Conservation (phyloP, 2,329 filamentous ascomycete species). For the Geosmithia morbida region DNA sequence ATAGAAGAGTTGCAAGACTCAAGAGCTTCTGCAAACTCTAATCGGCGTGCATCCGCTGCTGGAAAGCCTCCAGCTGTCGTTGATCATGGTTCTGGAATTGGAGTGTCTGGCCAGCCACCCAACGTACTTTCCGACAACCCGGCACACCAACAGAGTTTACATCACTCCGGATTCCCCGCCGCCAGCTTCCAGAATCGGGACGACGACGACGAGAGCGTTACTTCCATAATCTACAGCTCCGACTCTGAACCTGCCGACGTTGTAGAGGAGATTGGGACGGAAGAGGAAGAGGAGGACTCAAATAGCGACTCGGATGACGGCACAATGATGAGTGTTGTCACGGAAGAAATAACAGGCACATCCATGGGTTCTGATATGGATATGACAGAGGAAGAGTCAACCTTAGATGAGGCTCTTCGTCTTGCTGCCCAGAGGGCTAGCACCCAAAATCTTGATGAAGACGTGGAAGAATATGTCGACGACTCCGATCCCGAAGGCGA, state of each 20-base stretch:
- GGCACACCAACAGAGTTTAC: constrained; percentile 30
- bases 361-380: constrained; percentile 41
- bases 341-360: constrained; percentile 61
- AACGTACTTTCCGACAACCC: not conserved
- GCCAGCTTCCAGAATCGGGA: constrained; percentile 52
- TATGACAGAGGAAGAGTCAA: constrained; percentile 52
- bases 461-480: constrained; percentile 33
- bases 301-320: constrained; percentile 42
- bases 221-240: constrained; percentile 67
- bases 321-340: constrained; percentile 70
- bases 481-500: constrained; percentile 40
- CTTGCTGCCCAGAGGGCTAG: constrained; percentile 64
- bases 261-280: constrained; percentile 24
- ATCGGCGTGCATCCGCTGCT: constrained; percentile 48
- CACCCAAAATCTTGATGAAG: constrained; percentile 49
- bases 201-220: constrained; percentile 51
- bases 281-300: constrained; percentile 22
- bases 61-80: not conserved
- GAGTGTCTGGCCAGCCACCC: constrained; percentile 12
- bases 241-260: constrained; percentile 43
- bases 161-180: constrained; percentile 51
- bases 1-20: constrained; percentile 81
- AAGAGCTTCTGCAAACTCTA: constrained; percentile 65
- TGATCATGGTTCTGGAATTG: not conserved
- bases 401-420: constrained; percentile 63